Conservation (phyloP, 2,329 filamentous ascomycete species). For the Ceratocystis ficicola region DNA sequence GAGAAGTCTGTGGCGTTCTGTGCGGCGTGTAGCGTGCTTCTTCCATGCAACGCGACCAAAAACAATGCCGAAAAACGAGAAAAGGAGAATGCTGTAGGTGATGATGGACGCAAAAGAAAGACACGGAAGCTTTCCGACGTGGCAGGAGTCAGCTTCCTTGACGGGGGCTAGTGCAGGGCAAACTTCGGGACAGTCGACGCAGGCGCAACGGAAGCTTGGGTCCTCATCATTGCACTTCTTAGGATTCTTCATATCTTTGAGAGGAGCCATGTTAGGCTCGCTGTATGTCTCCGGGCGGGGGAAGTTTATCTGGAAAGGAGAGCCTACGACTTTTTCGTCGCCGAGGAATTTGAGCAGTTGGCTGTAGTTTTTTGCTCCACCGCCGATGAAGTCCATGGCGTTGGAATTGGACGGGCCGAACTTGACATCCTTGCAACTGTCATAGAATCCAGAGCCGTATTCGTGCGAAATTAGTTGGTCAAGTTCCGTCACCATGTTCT, state of each 20-base stretch:
- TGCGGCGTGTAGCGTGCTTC: constrained; percentile 60
- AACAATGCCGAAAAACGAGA: constrained; percentile 52
- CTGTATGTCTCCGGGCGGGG: constrained; percentile 35
- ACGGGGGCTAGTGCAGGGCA: constrained; percentile 74
- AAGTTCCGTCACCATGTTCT: constrained; percentile 61
- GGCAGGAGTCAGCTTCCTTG: constrained; percentile 56
- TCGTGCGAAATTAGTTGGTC: constrained; percentile 77
- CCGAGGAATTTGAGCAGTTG: constrained; percentile 84
- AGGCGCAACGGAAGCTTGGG: constrained; percentile 75
- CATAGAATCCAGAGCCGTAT: constrained; percentile 79
- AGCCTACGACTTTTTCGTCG: constrained; percentile 80
- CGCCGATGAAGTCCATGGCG: constrained; percentile 92
- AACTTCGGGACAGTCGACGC: constrained; percentile 78
- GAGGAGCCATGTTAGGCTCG: constrained; percentile 57
- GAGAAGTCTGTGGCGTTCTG: constrained; percentile 71
- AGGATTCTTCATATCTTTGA: constrained; percentile 49
- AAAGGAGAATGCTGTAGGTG: constrained; percentile 64
- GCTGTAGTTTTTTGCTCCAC: constrained; percentile 80
- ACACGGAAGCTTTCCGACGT: constrained; percentile 80
- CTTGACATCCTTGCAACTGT: constrained; percentile 98
- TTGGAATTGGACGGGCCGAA: constrained; percentile 88
- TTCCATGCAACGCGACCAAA: constrained; percentile 65
- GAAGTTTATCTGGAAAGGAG: constrained; percentile 97
- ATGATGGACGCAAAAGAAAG: constrained; percentile 87
- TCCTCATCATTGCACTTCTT: constrained; percentile 88